These are phyloP conservation scores for Aspergillus nomiae DNA, from an alignment of 2,329 filamentous ascomycete species.

Conservation along the genomic window DNA sequence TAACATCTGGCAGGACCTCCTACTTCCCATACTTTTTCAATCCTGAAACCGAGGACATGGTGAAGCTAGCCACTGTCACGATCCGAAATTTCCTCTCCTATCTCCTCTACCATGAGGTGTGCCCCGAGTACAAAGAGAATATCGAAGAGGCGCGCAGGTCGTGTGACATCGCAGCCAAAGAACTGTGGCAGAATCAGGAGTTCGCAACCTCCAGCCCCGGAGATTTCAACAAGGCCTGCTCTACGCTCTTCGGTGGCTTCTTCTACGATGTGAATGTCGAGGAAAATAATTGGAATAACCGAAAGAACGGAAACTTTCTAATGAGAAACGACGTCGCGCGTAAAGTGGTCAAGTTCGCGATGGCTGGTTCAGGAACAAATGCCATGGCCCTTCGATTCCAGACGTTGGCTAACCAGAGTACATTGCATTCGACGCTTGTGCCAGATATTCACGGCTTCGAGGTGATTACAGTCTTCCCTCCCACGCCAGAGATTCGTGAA, in stretches of 20 bases:
- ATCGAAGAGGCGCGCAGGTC: constrained; percentile 66
- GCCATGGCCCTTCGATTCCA: constrained; percentile 42
- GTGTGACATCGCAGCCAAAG: constrained; percentile 66
- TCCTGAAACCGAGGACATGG: constrained; percentile 54
- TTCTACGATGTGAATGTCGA: constrained; percentile 47
- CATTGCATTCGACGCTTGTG: constrained; percentile 45
- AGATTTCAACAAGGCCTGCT: constrained; percentile 76
- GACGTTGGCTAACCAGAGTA: constrained; percentile 33
- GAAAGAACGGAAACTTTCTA: constrained; percentile 32
- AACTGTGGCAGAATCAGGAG: constrained; percentile 63
- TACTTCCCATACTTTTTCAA: constrained; percentile 60
- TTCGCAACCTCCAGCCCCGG: constrained; percentile 66
- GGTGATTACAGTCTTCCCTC: constrained; percentile 55
- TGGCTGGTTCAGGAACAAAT: constrained; percentile 50
- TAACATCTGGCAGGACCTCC: constrained; percentile 49
- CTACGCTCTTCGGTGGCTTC: constrained; percentile 65
- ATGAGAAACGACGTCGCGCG: constrained; percentile 51
- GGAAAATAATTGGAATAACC: constrained; percentile 44
- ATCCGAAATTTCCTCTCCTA: constrained; percentile 89
- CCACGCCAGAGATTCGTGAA: constrained; percentile 46
- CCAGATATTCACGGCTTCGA: constrained; percentile 62
- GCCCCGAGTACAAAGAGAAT: constrained; percentile 73
- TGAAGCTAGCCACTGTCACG: constrained; percentile 66
- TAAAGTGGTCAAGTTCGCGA: constrained; percentile 53
- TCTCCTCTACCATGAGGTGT: constrained; percentile 79